Evolutionary conservation across 2,329 filamentous ascomycete genomes (phyloP), one percentile per base, ranked within the genome.

Genomic region (Sclerotinia sclerotiorum): DNA sequence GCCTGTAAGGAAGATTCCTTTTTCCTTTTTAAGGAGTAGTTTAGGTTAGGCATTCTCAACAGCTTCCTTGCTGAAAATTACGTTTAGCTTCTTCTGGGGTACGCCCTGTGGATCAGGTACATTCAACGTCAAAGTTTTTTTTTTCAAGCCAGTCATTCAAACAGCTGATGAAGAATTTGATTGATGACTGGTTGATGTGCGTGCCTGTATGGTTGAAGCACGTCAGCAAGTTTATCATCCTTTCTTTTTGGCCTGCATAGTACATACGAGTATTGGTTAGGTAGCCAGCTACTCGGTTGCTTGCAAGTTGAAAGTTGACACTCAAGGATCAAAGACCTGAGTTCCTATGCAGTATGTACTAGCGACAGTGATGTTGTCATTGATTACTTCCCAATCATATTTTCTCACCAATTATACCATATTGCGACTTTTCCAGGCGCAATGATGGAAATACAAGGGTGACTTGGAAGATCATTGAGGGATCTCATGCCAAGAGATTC

Each of bases 11-110:
- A 39, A 29, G 10, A 56, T 39, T 24, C 1, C 10, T 8, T 8
- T 49, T 48, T 32, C n/a, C n/a, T 19, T 32, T 39, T 49, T 13
- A 39, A 7, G 4, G 13, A 51, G 32, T 8, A 35, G 7, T 35
- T 35, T 35, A 17, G 39, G 15, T 57, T 17, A 7, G n/a, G 13
- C 39, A 15, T 42, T 35, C 21, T 42, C 8, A n/a, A 48, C 58
- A 61, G 27, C 44, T 61, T 13, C 63, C 48, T 64, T 15, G 48
- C 27, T 15, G 27, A n/a, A 32, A 19, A 67, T 67, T 67, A 67
- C 64, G 64, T 61, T 67, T 67, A 67, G 64, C 55, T 52, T 67
- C 64, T 44, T 67, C 64, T 67, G 64, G 55, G 64, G 64, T 67
- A 67, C 44, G 62, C 32, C 48, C 55, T 49, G 32, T 67, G 52